phyloP scores from a whole-genome alignment of 768 basidiomycete species.

The Suillus clintonianus region DNA sequence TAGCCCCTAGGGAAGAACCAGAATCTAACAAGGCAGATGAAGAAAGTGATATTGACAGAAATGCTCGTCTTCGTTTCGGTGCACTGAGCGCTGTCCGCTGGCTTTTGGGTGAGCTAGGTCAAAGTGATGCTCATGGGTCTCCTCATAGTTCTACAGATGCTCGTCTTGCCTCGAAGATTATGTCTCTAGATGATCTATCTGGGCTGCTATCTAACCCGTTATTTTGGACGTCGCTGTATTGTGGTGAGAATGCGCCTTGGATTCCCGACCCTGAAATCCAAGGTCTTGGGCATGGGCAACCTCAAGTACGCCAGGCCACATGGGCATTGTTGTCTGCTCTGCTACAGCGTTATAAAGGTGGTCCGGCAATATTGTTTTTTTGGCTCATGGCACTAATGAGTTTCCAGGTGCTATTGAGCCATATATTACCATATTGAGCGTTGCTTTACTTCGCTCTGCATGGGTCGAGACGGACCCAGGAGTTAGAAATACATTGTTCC shows the following conservation, averaged over 20 bases:
- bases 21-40: constrained; percentile 44
- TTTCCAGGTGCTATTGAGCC: constrained; percentile 21
- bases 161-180: constrained; percentile 1
- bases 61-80: constrained; percentile 67
- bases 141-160: constrained; percentile 9
- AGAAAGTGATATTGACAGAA: constrained; percentile 69
- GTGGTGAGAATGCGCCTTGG: constrained; percentile 44
- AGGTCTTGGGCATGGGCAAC: constrained; percentile 64
- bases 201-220: constrained; percentile 49
- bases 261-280: constrained; percentile 32
- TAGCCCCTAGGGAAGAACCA: constrained; percentile 31
- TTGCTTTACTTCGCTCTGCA: constrained; percentile 63
- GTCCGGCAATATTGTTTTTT: not conserved
- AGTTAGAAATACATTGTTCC: constrained; percentile 71
- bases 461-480: constrained; percentile 70
- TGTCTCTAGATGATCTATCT: constrained; percentile 30
- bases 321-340: constrained; percentile 60
- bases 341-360: constrained; percentile 49
- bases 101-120: constrained; percentile 53
- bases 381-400: constrained; percentile 14
- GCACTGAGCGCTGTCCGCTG: constrained; percentile 67
- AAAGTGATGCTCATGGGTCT: no score
- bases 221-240: constrained; percentile 62
- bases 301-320: constrained; percentile 68
- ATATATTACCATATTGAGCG: constrained; percentile 50